These are phyloP conservation scores for Candida michaelii DNA, from an alignment of 805 yeast species.

Conservation along the genomic window DNA sequence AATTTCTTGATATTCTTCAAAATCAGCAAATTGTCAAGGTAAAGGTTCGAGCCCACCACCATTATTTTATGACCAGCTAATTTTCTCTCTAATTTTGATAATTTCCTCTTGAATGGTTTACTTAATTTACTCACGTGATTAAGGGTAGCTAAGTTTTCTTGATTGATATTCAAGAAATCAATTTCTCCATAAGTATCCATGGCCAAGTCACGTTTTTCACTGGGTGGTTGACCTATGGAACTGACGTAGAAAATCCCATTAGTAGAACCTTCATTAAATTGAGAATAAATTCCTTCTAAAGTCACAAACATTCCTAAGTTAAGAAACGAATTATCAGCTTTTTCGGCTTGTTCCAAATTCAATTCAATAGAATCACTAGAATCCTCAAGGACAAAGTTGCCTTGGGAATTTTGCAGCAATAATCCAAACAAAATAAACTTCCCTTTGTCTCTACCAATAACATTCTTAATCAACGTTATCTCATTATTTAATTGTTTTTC, in stretches of 20 bases:
- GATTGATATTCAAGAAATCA: constrained; percentile 59
- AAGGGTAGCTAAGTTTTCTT: constrained; percentile 31
- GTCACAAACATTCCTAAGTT: constrained; percentile 75
- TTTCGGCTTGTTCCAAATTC: constrained; percentile 59
- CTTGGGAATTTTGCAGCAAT: constrained; percentile 59
- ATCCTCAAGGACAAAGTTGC: constrained; percentile 79
- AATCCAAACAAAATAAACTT: constrained; percentile 79
- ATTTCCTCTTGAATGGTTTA: constrained; percentile 51
- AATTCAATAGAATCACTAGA: constrained; percentile 71
- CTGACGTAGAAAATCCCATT: constrained; percentile 64
- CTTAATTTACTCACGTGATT: constrained; percentile 55
- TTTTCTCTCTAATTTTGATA: constrained; percentile 53
- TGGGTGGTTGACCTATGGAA: constrained; percentile 82
- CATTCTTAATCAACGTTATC: constrained; percentile 75
- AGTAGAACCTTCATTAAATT: constrained; percentile 47
- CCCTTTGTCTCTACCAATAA: constrained; percentile 80
- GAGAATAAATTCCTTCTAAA: constrained; percentile 82
- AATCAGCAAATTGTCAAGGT: constrained; percentile 57
- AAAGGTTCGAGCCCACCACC: constrained; percentile 73
- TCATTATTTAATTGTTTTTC: constrained; percentile 23
- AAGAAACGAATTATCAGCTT: constrained; percentile 64
- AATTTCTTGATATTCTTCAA: constrained; percentile 67
- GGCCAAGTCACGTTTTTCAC: constrained; percentile 69
- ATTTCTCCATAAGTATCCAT: constrained; percentile 73
- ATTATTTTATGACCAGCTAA: constrained; percentile 58